Conservation (phyloP, 805 yeast species). For the Myxozyma neglecta region DNA sequence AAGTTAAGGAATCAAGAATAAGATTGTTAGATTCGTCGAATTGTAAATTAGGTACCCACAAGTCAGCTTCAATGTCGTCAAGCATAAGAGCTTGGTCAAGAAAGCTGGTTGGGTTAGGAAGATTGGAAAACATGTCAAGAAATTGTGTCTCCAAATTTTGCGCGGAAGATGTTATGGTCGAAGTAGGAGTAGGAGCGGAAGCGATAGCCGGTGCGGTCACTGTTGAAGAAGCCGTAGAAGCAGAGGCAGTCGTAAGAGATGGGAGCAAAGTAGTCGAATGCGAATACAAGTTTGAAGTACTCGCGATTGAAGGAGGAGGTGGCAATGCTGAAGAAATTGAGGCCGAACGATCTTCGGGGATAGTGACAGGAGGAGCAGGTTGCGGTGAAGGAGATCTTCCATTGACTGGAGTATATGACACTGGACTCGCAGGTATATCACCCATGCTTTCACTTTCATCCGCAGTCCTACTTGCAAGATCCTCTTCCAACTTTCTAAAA, state of each 20-base stretch:
- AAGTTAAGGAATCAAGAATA: neutral
- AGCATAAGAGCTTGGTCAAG: constrained; percentile 37
- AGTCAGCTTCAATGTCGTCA: constrained; percentile 32
- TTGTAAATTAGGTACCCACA: constrained; percentile 20
- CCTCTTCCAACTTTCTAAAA: constrained; percentile 33
- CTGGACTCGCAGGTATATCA: neutral
- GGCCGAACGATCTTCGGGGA: neutral
- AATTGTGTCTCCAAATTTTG: constrained; percentile 35
- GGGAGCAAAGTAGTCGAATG: neutral
- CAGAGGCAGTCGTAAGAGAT: neutral
- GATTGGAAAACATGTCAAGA: constrained; percentile 39
- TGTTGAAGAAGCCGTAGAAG: neutral
- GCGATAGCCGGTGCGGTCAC: neutral
- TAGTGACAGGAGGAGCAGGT: neutral
- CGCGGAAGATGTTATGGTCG: neutral
- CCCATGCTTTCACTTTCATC: neutral
- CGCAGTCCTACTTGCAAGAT: constrained; percentile 12
- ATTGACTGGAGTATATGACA: neutral
- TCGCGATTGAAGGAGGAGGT: neutral
- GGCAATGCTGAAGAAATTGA: neutral
- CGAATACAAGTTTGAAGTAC: neutral
- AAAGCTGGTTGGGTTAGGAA: constrained; percentile 41
- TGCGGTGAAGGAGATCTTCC: neutral
- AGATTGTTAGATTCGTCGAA: constrained; percentile 11
- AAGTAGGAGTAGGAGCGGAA: neutral